These are phyloP conservation scores for Suillus plorans DNA, from an alignment of 768 basidiomycete genomes.

Conservation along the genomic window DNA sequence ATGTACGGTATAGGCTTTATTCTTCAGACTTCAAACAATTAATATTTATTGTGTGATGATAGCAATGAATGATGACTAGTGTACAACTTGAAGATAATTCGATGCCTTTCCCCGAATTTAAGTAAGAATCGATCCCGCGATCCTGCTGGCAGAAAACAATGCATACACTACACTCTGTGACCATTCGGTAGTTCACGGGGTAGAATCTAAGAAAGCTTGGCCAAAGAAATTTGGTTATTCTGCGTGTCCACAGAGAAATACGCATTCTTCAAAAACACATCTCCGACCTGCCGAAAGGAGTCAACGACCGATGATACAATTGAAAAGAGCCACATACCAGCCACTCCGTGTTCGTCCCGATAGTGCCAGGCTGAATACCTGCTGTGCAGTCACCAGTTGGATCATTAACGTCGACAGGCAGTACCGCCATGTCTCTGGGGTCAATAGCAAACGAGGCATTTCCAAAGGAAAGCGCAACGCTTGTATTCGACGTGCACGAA, in stretches of 20 bases:
- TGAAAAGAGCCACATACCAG: slow-evolving; percentile 45
- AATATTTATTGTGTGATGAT: neutral
- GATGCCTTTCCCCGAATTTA: neutral
- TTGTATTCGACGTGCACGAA: slow-evolving; percentile 59
- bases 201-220: slow-evolving; percentile 41
- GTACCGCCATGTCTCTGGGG: slow-evolving; percentile 62
- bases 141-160: neutral
- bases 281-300: slow-evolving; percentile 45
- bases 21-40: neutral
- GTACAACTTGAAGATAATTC: neutral
- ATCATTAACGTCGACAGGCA: slow-evolving; percentile 49
- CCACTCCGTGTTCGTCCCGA: slow-evolving; percentile 64
- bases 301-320: neutral
- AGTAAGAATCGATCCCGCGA: slow-evolving; percentile 13
- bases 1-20: neutral
- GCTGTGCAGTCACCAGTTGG: slow-evolving; percentile 65
- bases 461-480: slow-evolving; percentile 59
- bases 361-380: slow-evolving; percentile 62
- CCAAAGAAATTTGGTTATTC: slow-evolving; percentile 60
- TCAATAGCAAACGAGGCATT: slow-evolving; percentile 60
- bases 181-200: slow-evolving; percentile 12
- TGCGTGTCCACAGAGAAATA: slow-evolving; percentile 66
- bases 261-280: slow-evolving; percentile 76
- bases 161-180: too few species aligned
- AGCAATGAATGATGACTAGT: slow-evolving; percentile 1